Base-by-base conservation (phyloP, 768 basidiomycete species). In the Leucosporidium scottii region DNA sequence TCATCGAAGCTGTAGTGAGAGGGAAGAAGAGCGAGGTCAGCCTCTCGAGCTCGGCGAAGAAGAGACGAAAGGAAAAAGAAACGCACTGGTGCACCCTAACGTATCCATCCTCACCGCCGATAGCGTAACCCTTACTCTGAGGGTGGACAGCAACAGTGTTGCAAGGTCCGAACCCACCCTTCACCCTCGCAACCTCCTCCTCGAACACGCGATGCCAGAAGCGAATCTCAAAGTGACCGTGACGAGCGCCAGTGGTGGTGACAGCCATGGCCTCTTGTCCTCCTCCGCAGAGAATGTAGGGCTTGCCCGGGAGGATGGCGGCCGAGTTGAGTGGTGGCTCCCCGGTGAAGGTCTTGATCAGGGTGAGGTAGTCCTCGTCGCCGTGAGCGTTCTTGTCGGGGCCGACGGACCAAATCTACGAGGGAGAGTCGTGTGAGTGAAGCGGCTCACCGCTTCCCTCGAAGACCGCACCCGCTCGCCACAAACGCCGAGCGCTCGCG, bases 181-280 rank as follows among this genome's bases (percentile, higher is more conserved):
- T 93, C 53, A 99, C 93, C 17, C 93, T 86, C 23, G 94, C 93
- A 62, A 98, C 88, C 78, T 98, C 94, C 68, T 76, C 75, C 62
- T 76, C 75, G 48, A 76, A 75, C 9, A 76, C 72, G 31, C 71
- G 62, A 82, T 99, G 94, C 92, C 93, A 98, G 81, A 99, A 97
- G 49, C 93, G 84, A 17, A 92, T 91, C 80, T 98, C 96, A 78
- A 99, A 99, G 79, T 97, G 96, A 27, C 94, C 96, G 78, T 96
- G 91, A 61, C 96, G 86, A 28, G 86, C 75, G 2, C 91, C 92
- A 1, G 94, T 98, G 12, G 92, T 98, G 20, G 96, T 97, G 60
- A 98, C 96, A 75, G 82, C 86, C 91, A 92, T 94, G 6, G 96
- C 96, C 77, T 96, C 94, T 79, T 98, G 96, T 53, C 96, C 96